A percentile compares a stretch with the other conserved stretches of the same genome.
phyloP scores from a whole-genome alignment of 345 rosid species.

The Hibiscus trionum region DNA sequence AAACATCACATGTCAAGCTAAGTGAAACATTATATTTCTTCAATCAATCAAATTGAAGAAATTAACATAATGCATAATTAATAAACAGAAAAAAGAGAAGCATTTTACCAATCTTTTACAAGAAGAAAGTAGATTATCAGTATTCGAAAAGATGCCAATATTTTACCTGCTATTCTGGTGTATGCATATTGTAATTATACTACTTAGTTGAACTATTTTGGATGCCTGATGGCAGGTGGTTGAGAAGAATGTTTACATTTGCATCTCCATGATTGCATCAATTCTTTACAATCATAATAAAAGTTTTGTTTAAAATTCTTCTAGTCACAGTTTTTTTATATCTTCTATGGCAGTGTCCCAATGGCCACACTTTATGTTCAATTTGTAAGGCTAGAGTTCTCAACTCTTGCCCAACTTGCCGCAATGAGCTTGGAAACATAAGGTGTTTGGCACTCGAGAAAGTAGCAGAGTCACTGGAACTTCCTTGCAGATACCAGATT shows the following conservation, averaged over 20 bases:
- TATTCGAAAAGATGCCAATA: background rate
- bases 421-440: conserved; percentile 79
- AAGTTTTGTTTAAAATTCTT: background rate
- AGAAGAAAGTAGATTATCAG: background rate
- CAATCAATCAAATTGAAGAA: background rate
- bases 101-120: too few relatives aligned
- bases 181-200: background rate
- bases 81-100: too few relatives aligned
- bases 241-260: background rate
- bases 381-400: conserved; percentile 62
- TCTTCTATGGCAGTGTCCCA: conserved; percentile 53
- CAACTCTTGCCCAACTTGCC: conserved; percentile 79
- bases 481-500: conserved; percentile 68
- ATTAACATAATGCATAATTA: background rate
- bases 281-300: background rate
- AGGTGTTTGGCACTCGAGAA: conserved; percentile 86
- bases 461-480: conserved; percentile 73
- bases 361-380: conserved; percentile 82
- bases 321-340: conserved; percentile 2
- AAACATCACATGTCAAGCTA: background rate
- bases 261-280: background rate
- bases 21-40: background rate
- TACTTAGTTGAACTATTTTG: background rate
- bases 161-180: background rate
- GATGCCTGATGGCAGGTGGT: background rate